These are phyloP conservation scores for Paxillus rubicundulus DNA, from an alignment of 768 basidiomycete species.

Conservation along the genomic window DNA sequence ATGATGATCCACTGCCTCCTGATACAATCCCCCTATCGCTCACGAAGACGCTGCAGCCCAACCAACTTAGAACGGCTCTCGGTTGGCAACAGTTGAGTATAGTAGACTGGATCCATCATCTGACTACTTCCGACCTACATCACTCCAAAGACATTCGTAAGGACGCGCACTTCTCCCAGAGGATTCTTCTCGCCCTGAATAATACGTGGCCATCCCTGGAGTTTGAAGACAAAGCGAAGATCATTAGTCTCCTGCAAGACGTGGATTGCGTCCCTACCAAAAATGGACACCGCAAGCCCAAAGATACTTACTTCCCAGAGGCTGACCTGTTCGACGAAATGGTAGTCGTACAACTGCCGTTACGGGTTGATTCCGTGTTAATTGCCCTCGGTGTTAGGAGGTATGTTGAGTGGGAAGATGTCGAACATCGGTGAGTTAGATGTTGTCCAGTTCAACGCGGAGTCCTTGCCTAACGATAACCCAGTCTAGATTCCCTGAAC, in stretches of 20 bases:
- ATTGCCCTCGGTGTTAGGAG: constrained; percentile 32
- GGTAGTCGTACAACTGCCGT: constrained; percentile 40
- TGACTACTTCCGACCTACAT: constrained; percentile 47
- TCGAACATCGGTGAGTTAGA: constrained; percentile 27
- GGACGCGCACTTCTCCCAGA: constrained; percentile 72
- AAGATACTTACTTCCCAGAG: constrained; percentile 76
- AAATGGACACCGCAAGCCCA: constrained; percentile 64
- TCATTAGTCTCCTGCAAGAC: constrained; percentile 45
- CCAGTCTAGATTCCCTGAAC: neutral
- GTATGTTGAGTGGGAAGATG: constrained; percentile 81
- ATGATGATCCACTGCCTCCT: constrained; percentile 67
- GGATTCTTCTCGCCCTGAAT: constrained; percentile 52
- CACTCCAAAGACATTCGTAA: constrained; percentile 56
- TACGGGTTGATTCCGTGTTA: too few species aligned
- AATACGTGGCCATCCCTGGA: constrained; percentile 58
- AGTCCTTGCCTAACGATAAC: neutral
- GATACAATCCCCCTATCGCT: constrained; percentile 68
- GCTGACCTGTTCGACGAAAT: constrained; percentile 87
- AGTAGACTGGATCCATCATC: constrained; percentile 65
- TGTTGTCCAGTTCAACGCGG: neutral
- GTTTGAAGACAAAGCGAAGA: constrained; percentile 42
- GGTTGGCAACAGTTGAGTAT: constrained; percentile 74
- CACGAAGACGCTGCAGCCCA: constrained; percentile 52
- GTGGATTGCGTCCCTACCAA: constrained; percentile 72
- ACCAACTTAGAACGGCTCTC: constrained; percentile 44